Evolutionary conservation across 2,329 filamentous ascomycete species (phyloP).

Genomic region (Saccharata proteae): DNA sequence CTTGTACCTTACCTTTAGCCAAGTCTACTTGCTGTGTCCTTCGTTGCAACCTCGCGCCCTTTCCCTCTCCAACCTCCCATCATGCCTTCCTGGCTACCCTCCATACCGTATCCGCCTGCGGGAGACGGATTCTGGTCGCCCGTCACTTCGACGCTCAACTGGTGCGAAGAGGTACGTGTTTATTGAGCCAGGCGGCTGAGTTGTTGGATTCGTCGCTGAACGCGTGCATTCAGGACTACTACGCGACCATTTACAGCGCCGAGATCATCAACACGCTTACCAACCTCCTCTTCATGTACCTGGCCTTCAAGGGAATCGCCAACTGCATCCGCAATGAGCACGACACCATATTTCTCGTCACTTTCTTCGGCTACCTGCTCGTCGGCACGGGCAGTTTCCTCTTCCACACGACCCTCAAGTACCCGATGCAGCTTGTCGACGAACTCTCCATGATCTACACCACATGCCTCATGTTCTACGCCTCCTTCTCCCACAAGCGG

Average conservation of each 20-base stretch:
- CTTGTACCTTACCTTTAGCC: too few species aligned
- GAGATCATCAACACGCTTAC: constrained; percentile 73
- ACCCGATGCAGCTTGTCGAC: constrained; percentile 60
- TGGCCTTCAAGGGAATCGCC: constrained; percentile 62
- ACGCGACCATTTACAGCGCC: constrained; percentile 61
- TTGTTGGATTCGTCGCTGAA: too few species aligned
- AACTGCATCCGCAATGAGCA: constrained; percentile 64
- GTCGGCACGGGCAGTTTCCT: constrained; percentile 51
- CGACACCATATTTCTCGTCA: constrained; percentile 61
- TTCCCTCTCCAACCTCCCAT: constrained; percentile 6
- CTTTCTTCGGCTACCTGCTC: constrained; percentile 49
- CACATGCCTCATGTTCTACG: constrained; percentile 52
- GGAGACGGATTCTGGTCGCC: constrained; percentile 54
- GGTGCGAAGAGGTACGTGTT: constrained; percentile 59
- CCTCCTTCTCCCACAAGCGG: constrained; percentile 61
- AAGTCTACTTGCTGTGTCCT: too few species aligned
- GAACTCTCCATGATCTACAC: constrained; percentile 64
- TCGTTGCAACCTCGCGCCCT: constrained; percentile 7
- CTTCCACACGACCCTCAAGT: constrained; percentile 54
- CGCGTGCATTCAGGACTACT: constrained; percentile 56
- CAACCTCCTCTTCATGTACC: constrained; percentile 68
- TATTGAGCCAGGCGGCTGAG: not conserved
- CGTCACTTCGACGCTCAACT: constrained; percentile 62
- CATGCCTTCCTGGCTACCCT: constrained; percentile 29
- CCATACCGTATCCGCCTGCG: constrained; percentile 37